A percentile compares a stretch with the other conserved stretches of the same genome.
These are phyloP conservation scores for Vaccinium darrowii DNA, from an alignment of 148 eudicot genomes.

Conservation along the genomic window DNA sequence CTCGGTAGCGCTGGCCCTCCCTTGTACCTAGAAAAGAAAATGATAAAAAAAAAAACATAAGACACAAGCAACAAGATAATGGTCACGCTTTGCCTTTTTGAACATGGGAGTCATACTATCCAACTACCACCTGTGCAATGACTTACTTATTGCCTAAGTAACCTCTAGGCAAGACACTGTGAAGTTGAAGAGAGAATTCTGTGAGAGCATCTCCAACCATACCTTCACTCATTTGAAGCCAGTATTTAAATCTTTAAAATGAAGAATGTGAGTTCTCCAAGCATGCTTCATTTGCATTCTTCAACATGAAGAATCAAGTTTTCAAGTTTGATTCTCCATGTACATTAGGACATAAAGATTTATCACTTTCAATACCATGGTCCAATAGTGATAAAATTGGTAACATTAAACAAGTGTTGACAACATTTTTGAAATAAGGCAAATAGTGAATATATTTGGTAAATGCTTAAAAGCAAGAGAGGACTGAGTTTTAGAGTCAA, in stretches of 20 bases:
- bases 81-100: background rate
- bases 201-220: background rate
- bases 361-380: background rate
- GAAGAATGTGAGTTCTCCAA: background rate
- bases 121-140: background rate
- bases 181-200: background rate
- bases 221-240: background rate
- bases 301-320: background rate
- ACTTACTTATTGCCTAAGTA: background rate
- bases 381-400: background rate
- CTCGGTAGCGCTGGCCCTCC: constrained; percentile 91
- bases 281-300: background rate
- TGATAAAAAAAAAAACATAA: background rate
- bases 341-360: background rate
- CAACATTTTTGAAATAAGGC: background rate
- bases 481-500: background rate
- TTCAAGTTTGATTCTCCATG: background rate
- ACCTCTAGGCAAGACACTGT: background rate
- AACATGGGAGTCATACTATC: background rate
- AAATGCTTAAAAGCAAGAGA: background rate
- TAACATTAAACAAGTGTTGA: background rate
- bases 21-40: constrained; percentile 57
- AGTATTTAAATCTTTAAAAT: background rate
- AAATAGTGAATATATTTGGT: background rate
- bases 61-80: background rate